Evolutionary conservation across 495 filamentous ascomycete species (phyloP), one percentile per base, ranked within the genome.

Genomic region (Hypoxylon subgilvum): DNA sequence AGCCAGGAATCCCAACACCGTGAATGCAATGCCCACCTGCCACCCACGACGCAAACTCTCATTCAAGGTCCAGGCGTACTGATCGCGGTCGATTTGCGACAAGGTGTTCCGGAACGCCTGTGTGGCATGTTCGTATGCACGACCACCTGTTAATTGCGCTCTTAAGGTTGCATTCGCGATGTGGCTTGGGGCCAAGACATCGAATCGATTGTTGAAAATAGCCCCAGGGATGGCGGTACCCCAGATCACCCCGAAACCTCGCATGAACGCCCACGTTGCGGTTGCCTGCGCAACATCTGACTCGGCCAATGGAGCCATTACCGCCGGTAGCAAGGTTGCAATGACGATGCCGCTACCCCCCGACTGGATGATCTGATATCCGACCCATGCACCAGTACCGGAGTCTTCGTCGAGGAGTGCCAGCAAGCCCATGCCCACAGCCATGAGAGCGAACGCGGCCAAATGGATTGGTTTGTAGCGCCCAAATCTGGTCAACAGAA

Each of bases 391-490:
- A 1, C 51, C 72, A 7, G 45, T 61, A 6, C 36, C 53, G 4
- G 72, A 67, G 32, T 61, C 27, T 4, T 27, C 28, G 32, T 70
- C 51, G 0, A 75, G 57, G 7, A 67, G 13, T 10, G 66, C 51
- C 58, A 78, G 72, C 22, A 76, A 45, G 3, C 78, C 74, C 12
- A 70, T 68, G 4, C 81, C 79, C 12, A 79, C 67, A 2, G 81
- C 19, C 10, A 67, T 57, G 6, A 83, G 48, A 17, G 70, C 56
- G 2, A 76, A 76, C 2, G 78, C 81, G 1, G 70, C 46, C 3
- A 79, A 51, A 53, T 81, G 85, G 80, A 82, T 84, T 0, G 81
- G 82, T 66, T 77, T 75, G 60, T 85, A 85, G 46, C 76, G 77
- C 0, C 78, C 76, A 3, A 65, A 55, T 23, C 72, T 77, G 0